Evolutionary conservation across 257 asterid genomes (phyloP).

Genomic region (Capsicum baccatum): DNA sequence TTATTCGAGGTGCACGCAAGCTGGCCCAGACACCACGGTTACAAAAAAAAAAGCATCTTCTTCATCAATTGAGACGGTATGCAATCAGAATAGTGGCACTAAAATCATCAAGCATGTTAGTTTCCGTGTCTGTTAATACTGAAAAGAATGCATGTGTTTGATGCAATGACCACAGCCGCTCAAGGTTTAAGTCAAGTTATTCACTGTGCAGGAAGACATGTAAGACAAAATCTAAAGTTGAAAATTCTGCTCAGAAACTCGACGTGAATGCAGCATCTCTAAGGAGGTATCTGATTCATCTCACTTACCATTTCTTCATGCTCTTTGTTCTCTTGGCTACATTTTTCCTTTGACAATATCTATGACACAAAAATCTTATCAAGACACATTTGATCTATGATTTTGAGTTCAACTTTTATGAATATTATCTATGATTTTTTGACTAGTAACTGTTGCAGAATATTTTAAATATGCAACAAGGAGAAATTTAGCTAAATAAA

Average conservation of each 20-base stretch:
- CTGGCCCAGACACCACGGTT: too few species aligned
- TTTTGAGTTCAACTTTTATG: constrained; percentile 1
- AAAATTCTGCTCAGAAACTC: constrained; percentile 44
- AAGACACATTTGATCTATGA: background rate
- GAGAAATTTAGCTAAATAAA: background rate
- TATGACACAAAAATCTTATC: background rate
- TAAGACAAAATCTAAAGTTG: constrained; percentile 37
- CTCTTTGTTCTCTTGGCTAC: background rate
- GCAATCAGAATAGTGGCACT: background rate
- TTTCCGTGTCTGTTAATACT: background rate
- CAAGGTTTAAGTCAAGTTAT: constrained; percentile 22
- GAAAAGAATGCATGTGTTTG: background rate
- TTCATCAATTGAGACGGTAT: background rate
- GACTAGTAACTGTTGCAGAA: constrained; percentile 10
- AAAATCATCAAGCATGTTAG: background rate
- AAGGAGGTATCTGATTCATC: constrained; percentile 51
- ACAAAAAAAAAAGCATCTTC: background rate
- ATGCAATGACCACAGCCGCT: background rate
- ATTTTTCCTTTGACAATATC: background rate
- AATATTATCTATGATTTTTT: background rate
- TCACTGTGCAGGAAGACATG: constrained; percentile 57
- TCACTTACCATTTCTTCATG: background rate
- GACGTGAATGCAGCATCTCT: constrained; percentile 39
- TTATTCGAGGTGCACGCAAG: too few species aligned
- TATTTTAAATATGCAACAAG: background rate